Conservation (phyloP, 176 grass and related monocot genomes). For the Rhynchospora tenuis region DNA sequence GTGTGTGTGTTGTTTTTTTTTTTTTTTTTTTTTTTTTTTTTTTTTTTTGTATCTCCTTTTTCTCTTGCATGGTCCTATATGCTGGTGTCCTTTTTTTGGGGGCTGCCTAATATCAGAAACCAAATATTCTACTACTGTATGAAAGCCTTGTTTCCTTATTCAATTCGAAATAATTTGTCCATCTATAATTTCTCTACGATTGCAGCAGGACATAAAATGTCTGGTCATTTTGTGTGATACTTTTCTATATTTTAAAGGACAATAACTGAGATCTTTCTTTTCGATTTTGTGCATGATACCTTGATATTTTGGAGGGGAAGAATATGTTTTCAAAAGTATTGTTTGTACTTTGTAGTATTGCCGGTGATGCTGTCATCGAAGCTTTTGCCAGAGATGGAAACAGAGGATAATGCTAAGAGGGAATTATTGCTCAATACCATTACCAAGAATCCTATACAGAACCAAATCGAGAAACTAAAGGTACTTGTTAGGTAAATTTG, state of each 20-base stretch:
- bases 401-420: slow-evolving; percentile 76
- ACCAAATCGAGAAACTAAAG: slow-evolving; percentile 87
- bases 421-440: slow-evolving; percentile 69
- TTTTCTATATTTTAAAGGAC: background rate
- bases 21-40: background rate
- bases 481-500: slow-evolving; percentile 30
- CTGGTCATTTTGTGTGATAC: background rate
- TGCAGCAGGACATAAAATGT: background rate
- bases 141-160: background rate
- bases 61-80: background rate
- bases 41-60: background rate
- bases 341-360: slow-evolving; percentile 45
- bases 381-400: slow-evolving; percentile 78
- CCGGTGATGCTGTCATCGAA: slow-evolving; percentile 96
- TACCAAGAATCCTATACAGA: slow-evolving; percentile 55
- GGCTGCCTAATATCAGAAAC: background rate
- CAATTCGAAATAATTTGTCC: background rate
- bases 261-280: background rate
- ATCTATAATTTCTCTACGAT: background rate
- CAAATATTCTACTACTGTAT: background rate
- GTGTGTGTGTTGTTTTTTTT: no score
- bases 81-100: background rate
- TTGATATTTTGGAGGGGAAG: background rate
- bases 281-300: background rate
- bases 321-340: background rate